Base-by-base conservation (phyloP, 2,329 filamentous ascomycete species). In the Septoria linicola region DNA sequence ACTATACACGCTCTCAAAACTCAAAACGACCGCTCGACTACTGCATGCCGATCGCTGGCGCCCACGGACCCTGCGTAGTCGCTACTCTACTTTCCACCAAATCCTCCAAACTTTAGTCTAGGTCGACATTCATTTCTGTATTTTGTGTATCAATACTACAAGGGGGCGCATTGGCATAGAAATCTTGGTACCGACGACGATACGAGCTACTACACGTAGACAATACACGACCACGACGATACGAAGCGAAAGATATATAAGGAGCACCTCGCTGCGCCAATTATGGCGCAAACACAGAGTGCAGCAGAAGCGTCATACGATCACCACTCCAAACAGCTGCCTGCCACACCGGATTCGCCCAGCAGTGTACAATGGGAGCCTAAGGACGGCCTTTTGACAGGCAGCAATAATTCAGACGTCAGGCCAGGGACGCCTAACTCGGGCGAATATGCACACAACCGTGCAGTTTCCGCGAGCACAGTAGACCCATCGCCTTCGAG, bases 401-500 rank as follows among this genome's bases (percentile, higher is more conserved):
- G 44, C n/a, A n/a, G 17, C 25, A 16, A 54, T 31, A 25, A 19
- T 14, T 20, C 36, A 27, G 45, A 43, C 6, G 17, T 19, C 20
- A 43, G 40, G 36, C 52, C 55, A 10, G 58, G 48, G 3, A 56
- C 53, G 10, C 53, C 58, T n/a, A 45, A 32, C 30, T 41, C 20
- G 13, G 39, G 53, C 17, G 48, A 45, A n/a, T 59, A 55, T 30
- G 41, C 32, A 21, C 53, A 55, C 37, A 45, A 55, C 17, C 43
- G 58, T 31, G 35, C 53, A n/a, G 25, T 43, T 17, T 58, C 55
- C 14, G 40, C 51, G 6, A 54, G 49, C 41, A 60, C 56, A 19
- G 43, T 57, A 23, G 56, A 57, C 20, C 43, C 48, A 14, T 53
- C 51, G 32, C 56, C 58, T 14, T 51, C 55, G 3, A 25, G 37